Conservation (phyloP, 306 rosid species). For the Quercus bicolor region DNA sequence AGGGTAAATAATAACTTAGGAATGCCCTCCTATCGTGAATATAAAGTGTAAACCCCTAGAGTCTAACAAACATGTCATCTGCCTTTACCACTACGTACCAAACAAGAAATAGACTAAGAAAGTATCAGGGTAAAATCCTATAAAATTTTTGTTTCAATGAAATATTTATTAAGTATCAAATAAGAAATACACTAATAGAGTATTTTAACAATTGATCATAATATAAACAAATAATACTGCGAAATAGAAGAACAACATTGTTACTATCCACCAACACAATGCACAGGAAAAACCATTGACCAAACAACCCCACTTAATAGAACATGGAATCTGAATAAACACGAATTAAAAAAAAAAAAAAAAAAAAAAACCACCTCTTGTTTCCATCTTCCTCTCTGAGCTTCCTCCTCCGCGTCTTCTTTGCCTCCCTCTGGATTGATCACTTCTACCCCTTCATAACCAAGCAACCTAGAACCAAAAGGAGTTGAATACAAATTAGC, state of each 20-base stretch:
- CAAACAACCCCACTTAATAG: neutral
- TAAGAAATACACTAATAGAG: too few relatives aligned
- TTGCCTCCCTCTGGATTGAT: constrained; percentile 94
- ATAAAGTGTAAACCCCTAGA: neutral
- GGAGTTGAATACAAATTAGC: constrained; percentile 13
- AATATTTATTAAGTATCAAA: too few relatives aligned
- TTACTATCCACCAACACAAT: too few relatives aligned
- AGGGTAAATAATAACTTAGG: neutral
- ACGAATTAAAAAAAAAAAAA: neutral
- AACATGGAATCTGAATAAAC: neutral
- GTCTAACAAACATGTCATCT: neutral
- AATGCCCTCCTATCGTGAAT: neutral
- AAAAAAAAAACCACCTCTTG: constrained; percentile 51
- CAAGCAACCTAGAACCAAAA: constrained; percentile 52
- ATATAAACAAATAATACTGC: too few relatives aligned
- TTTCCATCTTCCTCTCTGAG: constrained; percentile 90
- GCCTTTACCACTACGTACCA: neutral
- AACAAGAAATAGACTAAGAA: neutral
- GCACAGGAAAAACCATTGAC: neutral
- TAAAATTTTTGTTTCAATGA: too few relatives aligned
- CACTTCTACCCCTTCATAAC: constrained; percentile 88
- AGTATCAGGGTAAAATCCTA: too few relatives aligned
- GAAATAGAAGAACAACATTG: too few relatives aligned
- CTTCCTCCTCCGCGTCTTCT: constrained; percentile 90
- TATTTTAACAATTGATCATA: too few relatives aligned